A percentile compares a stretch with the other conserved stretches of the same genome.
phyloP scores from a whole-genome alignment of 805 yeast species.

The Wickerhamomyces kurtzmanii region DNA sequence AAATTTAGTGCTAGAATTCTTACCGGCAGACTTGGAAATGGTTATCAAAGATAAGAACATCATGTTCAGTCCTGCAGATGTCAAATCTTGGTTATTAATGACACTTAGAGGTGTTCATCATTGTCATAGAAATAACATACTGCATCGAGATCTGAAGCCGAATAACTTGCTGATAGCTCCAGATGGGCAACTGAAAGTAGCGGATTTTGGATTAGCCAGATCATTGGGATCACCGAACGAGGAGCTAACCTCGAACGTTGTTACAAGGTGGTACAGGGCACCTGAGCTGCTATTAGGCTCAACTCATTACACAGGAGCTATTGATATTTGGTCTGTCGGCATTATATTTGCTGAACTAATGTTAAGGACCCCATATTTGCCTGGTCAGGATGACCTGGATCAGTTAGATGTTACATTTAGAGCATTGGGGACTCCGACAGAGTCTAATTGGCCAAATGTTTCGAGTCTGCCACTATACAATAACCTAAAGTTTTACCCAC shows the following conservation, averaged over 20 bases:
- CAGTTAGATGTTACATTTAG: constrained; percentile 90
- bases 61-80: constrained; percentile 75
- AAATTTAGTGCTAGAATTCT: constrained; percentile 84
- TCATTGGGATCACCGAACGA: constrained; percentile 72
- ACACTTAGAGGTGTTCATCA: constrained; percentile 91
- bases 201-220: constrained; percentile 96
- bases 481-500: constrained; percentile 67
- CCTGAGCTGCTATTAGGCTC: constrained; percentile 91
- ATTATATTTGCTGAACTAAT: constrained; percentile 92
- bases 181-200: constrained; percentile 80
- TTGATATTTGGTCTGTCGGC: constrained; percentile 96
- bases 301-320: constrained; percentile 76
- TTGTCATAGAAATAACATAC: constrained; percentile 82
- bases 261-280: constrained; percentile 96
- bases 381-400: constrained; percentile 85
- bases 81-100: constrained; percentile 92
- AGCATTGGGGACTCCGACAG: constrained; percentile 95
- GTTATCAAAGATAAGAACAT: constrained; percentile 71
- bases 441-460: constrained; percentile 85
- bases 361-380: constrained; percentile 90
- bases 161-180: constrained; percentile 83
- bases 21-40: constrained; percentile 88
- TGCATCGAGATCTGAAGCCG: constrained; percentile 93
- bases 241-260: constrained; percentile 83
- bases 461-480: constrained; percentile 69